These are phyloP conservation scores for Melaleuca alternifolia DNA, from an alignment of 345 rosid genomes.

Conservation along the genomic window DNA sequence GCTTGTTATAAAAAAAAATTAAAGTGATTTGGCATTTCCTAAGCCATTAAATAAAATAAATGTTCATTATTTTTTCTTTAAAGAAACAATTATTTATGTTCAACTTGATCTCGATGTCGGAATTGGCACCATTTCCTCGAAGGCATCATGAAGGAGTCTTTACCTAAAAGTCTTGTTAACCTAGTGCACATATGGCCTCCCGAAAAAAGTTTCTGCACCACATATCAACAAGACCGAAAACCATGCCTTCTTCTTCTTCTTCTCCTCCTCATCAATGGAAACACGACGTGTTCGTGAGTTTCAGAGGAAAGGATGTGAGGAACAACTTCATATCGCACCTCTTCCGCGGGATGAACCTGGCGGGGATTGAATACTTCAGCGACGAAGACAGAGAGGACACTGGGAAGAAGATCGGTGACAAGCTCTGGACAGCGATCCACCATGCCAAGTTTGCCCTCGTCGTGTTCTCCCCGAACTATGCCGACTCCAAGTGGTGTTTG, in stretches of 20 bases:
- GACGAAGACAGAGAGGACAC: background rate
- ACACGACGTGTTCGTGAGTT: background rate
- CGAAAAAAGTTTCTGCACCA: background rate
- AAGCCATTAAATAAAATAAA: no score
- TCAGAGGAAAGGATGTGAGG: background rate
- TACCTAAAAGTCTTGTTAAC: background rate
- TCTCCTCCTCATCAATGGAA: background rate
- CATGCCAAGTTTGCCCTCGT: background rate
- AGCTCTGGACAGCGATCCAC: background rate
- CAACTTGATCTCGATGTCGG: background rate
- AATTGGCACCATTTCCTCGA: background rate
- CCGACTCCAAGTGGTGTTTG: constrained; percentile 4
- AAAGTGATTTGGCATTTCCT: no score
- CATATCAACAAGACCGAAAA: background rate
- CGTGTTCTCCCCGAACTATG: background rate
- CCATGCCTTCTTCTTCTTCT: background rate
- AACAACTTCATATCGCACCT: background rate
- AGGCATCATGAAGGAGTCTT: background rate
- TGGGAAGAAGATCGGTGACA: background rate
- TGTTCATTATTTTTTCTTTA: no score
- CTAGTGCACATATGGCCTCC: background rate
- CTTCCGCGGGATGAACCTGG: background rate
- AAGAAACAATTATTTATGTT: background rate
- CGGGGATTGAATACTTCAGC: background rate
- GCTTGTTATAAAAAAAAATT: no score